Evolutionary conservation across 257 asterid species (phyloP).

Genomic region (Scutellaria baicalensis): DNA sequence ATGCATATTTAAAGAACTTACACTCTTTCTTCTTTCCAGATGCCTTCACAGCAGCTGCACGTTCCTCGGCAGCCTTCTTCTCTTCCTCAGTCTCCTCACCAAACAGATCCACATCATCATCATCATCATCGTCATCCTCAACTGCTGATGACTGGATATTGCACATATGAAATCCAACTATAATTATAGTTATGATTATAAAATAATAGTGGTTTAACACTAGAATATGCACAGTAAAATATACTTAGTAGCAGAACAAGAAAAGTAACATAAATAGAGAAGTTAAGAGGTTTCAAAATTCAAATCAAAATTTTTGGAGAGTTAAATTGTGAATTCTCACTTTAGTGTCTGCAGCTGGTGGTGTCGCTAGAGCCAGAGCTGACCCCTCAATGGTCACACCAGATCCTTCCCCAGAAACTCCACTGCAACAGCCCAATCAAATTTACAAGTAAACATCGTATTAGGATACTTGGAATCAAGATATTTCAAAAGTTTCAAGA

Average conservation of each 20-base stretch:
- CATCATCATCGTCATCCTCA: constrained; percentile 49
- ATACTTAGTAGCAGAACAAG: no score
- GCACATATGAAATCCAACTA: no score
- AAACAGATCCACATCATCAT: constrained; percentile 82
- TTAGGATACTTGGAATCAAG: not conserved
- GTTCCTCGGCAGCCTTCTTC: constrained; percentile 85
- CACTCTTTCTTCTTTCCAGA: constrained; percentile 90
- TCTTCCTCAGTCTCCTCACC: constrained; percentile 98
- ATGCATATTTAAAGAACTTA: constrained; percentile 20
- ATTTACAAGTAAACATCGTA: not conserved
- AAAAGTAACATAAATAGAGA: no score
- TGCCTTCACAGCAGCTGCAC: constrained; percentile 84
- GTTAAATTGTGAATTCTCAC: constrained; percentile 12
- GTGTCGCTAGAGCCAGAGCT: constrained; percentile 52
- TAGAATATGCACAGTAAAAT: no score
- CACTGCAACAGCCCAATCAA: constrained; percentile 33
- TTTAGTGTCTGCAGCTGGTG: constrained; percentile 42
- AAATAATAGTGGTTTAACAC: no score
- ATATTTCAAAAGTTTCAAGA: not conserved
- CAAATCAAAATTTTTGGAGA: no score
- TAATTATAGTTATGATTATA: no score
- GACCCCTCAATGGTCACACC: constrained; percentile 55
- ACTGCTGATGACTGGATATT: constrained; percentile 41
- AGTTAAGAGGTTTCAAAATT: no score
- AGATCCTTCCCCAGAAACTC: constrained; percentile 63